Base-by-base conservation (phyloP, 176 grass and related monocot genomes). In the Echinochloa phyllopogon region DNA sequence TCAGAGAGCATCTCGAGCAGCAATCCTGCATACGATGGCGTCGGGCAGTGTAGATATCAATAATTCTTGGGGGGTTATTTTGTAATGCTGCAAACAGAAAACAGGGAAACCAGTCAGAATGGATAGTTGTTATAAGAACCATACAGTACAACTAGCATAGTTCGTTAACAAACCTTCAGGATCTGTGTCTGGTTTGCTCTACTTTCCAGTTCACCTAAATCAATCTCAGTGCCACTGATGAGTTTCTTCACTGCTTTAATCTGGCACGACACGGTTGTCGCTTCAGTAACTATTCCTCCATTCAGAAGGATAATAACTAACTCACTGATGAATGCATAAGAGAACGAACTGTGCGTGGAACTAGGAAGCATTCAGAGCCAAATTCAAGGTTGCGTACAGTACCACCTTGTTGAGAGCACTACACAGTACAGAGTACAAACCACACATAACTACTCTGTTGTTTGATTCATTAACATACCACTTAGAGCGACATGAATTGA, bases 1-100 rank as follows among this genome's bases (percentile, higher is more conserved):
- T 95, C 42, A 95, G 17, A 87, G 88, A 71, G 90, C 90, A 39
- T 95, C 93, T 82, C 88, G 86, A 67, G 93, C 93, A 50, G 93
- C 93, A 74, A 95, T 93, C 75, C 90, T 85, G 75, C 93, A 95
- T 42, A 85, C 84, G 38, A 95, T 93, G 51, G 93, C 88, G 5
- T 95, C 86, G 51, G 88, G 77, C 42, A 95, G 57, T 7, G 88
- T 86, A 72, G 87, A 94, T 72, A 94, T 86, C 15, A 87, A 91
- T 18, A 98, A 82, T 91, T 98, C 95, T 65, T 98, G 92, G 3
- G 90, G 79, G 50, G 95, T 44, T 74, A 95, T 91, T 77, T 98
- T 98, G 48, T 90, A 95, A 57, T 98, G 95, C 92, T 98, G 92
- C 52, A 70, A 76, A 60, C 7, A 74, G 50, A 53, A 44, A 79